phyloP scores from a whole-genome alignment of 257 asterid species.

The Solanum lycopersicoides region DNA sequence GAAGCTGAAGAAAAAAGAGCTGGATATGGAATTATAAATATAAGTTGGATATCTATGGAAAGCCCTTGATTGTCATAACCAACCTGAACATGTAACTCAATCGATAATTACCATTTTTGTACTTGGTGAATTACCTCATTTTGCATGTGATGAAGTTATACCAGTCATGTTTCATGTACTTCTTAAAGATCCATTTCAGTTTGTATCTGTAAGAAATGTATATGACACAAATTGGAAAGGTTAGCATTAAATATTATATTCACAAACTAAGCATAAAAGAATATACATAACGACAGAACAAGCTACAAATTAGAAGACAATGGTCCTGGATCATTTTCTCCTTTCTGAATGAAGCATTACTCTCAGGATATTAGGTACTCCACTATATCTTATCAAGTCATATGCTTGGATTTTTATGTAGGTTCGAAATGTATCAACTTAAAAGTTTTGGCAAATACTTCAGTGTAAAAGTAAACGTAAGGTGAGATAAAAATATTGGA shows the following conservation, averaged over 20 bases:
- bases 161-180: no score
- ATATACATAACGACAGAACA: not conserved
- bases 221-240: not conserved
- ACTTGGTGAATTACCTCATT: no score
- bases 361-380: not conserved
- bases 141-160: no score
- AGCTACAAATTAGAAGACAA: not conserved
- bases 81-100: no score
- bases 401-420: not conserved
- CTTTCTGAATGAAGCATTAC: not conserved
- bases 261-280: not conserved
- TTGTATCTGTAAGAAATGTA: not conserved
- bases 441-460: not conserved
- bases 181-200: no score
- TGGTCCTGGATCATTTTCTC: not conserved
- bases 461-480: not conserved
- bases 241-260: not conserved
- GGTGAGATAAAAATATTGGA: not conserved
- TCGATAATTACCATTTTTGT: no score
- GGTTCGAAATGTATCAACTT: no score
- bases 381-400: not conserved
- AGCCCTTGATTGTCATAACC: no score
- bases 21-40: no score
- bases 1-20: no score
- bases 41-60: no score